These are phyloP conservation scores for Russula vinacea DNA, from an alignment of 768 basidiomycete genomes.

Conservation along the genomic window DNA sequence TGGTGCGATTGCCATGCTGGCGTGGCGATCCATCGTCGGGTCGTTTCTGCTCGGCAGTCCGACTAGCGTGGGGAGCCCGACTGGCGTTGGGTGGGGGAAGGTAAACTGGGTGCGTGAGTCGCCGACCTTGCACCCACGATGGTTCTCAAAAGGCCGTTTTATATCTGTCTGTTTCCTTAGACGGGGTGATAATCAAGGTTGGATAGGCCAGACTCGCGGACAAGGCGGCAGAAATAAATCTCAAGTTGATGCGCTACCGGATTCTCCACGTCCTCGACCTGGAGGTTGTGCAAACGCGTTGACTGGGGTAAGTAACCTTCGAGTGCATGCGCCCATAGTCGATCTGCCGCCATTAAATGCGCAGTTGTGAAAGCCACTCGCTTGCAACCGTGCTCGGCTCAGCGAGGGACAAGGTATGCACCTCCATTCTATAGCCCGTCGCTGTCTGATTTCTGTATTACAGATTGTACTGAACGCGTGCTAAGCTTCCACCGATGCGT, in stretches of 20 bases:
- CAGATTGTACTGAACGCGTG: too few relatives aligned
- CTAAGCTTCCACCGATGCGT: too few relatives aligned
- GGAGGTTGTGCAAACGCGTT: conserved; percentile 73
- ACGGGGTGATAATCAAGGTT: background rate
- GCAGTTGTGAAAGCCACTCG: too few relatives aligned
- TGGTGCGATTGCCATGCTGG: conserved; percentile 71
- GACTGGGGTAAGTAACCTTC: too few relatives aligned
- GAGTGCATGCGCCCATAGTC: too few relatives aligned
- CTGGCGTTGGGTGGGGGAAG: conserved; percentile 94
- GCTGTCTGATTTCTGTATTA: too few relatives aligned
- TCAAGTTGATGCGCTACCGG: conserved; percentile 76
- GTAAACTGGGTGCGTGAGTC: conserved; percentile 64
- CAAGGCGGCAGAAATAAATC: conserved; percentile 89
- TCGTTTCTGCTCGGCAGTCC: too few relatives aligned
- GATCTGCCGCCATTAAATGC: too few relatives aligned
- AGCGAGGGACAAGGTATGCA: too few relatives aligned
- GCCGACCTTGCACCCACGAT: conserved; percentile 95
- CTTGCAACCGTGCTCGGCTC: too few relatives aligned
- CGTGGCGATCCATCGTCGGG: conserved; percentile 59
- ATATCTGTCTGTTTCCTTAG: background rate
- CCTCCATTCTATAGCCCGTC: too few relatives aligned
- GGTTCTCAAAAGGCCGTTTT: conserved; percentile 74
- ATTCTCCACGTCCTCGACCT: conserved; percentile 57
- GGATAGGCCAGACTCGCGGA: conserved; percentile 67
- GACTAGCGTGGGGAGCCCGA: conserved; percentile 41